A percentile compares a stretch with the other conserved stretches of the same genome.
phyloP scores from a whole-genome alignment of 1,284 basidiomycete species.

The Puccinia coronata region DNA sequence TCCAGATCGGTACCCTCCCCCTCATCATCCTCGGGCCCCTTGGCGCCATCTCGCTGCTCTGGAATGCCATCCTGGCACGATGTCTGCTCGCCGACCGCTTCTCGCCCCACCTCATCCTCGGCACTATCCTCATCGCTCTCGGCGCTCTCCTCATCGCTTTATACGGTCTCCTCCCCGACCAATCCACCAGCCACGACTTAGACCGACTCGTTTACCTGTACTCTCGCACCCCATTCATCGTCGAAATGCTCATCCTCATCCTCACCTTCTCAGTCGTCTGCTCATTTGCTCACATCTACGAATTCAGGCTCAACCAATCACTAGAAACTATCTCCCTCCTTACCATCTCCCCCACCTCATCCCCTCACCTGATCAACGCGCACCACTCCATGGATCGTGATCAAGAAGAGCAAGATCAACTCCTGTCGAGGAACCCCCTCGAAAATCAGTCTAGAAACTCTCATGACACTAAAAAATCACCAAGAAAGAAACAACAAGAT shows the following conservation, averaged over 20 bases:
- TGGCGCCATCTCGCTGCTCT: conserved; percentile 78
- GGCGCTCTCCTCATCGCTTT: conserved; percentile 87
- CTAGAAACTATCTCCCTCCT: conserved; percentile 31
- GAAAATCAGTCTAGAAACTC: background rate
- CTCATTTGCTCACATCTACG: conserved; percentile 62
- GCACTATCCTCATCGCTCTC: conserved; percentile 78
- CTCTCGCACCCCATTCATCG: conserved; percentile 74
- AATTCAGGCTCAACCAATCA: conserved; percentile 19
- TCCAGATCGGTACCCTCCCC: conserved; percentile 90
- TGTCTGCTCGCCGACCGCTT: conserved; percentile 83
- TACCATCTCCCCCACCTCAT: conserved; percentile 1
- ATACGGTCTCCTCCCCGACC: conserved; percentile 89
- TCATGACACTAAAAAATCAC: background rate
- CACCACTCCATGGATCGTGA: too few relatives aligned
- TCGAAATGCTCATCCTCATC: conserved; percentile 75
- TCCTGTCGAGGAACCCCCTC: too few relatives aligned
- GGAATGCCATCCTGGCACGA: conserved; percentile 90
- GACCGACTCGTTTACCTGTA: conserved; percentile 82
- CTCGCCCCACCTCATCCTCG: conserved; percentile 78
- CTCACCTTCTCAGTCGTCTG: conserved; percentile 68
- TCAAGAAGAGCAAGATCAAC: too few relatives aligned
- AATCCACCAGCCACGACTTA: conserved; percentile 71
- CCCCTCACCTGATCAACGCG: too few relatives aligned
- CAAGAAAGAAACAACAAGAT: background rate
- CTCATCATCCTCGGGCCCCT: conserved; percentile 87